These are phyloP conservation scores for Eragrostis curvula DNA, from an alignment of 176 grass and related monocot species.

Conservation along the genomic window DNA sequence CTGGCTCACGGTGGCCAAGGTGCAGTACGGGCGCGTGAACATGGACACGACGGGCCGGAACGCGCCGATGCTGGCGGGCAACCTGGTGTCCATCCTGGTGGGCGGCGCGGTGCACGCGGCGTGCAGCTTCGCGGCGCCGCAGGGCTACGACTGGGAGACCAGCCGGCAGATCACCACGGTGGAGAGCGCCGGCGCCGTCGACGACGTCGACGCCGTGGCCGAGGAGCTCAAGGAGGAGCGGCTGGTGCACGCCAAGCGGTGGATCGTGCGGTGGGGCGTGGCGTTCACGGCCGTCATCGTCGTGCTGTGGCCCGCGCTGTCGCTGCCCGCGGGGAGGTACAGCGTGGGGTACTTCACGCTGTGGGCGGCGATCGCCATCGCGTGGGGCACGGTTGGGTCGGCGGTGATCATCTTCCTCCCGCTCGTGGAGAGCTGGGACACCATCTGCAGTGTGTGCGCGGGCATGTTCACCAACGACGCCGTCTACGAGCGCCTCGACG, in stretches of 20 bases:
- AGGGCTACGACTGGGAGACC: constrained; percentile 77
- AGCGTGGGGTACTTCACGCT: constrained; percentile 74
- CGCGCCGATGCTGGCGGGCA: constrained; percentile 78
- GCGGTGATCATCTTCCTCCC: constrained; percentile 71
- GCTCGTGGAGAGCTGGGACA: constrained; percentile 64
- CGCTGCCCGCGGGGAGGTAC: constrained; percentile 76
- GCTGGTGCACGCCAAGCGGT: constrained; percentile 62
- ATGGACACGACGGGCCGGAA: constrained; percentile 74
- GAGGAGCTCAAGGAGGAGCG: constrained; percentile 76
- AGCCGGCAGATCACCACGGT: constrained; percentile 72
- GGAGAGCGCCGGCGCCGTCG: constrained; percentile 48
- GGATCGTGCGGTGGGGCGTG: constrained; percentile 80
- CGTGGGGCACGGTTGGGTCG: constrained; percentile 65
- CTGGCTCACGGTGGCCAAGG: constrained; percentile 65
- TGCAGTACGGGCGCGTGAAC: constrained; percentile 68
- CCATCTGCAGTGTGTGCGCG: constrained; percentile 50
- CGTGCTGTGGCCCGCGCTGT: constrained; percentile 66
- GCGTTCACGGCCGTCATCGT: constrained; percentile 65
- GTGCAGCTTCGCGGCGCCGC: constrained; percentile 61
- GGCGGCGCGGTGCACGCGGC: constrained; percentile 68
- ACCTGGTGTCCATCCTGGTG: constrained; percentile 67
- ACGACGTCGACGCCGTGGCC: constrained; percentile 13
- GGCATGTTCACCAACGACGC: constrained; percentile 77
- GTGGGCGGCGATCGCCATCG: constrained; percentile 69
- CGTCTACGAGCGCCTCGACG: constrained; percentile 55